phyloP scores from a whole-genome alignment of 2,329 filamentous ascomycete species.

The Aspergillus brunneoviolaceus region DNA sequence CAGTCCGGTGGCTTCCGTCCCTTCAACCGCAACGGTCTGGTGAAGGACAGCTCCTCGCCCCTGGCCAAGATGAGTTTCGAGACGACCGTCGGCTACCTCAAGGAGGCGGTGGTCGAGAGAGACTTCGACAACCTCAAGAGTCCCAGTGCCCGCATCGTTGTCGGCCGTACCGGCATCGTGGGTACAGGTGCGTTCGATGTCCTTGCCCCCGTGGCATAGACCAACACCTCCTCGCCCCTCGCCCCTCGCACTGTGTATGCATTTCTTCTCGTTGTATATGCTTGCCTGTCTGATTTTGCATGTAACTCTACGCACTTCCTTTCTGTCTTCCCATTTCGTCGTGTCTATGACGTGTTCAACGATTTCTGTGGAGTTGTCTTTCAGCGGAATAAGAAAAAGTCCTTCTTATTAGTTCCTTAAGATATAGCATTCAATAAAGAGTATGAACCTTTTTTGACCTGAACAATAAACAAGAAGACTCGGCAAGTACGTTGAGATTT shows the following conservation, averaged over 20 bases:
- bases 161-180: slow-evolving; percentile 76
- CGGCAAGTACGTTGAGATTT: background rate
- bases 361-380: slow-evolving; percentile 39
- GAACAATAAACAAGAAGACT: slow-evolving; percentile 1
- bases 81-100: slow-evolving; percentile 90
- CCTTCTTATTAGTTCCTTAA: slow-evolving; percentile 26
- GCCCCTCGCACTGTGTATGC: slow-evolving; percentile 9
- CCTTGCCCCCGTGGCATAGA: slow-evolving; percentile 54
- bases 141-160: slow-evolving; percentile 83
- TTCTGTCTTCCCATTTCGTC: background rate
- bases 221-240: background rate
- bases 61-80: slow-evolving; percentile 99
- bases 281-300: slow-evolving; percentile 15
- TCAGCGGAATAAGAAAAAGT: slow-evolving; percentile 38
- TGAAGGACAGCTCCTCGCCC: slow-evolving; percentile 76
- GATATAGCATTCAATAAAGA: slow-evolving; percentile 29
- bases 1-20: slow-evolving; percentile 82
- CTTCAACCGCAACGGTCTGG: slow-evolving; percentile 86
- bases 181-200: slow-evolving; percentile 94
- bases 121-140: slow-evolving; percentile 86
- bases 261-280: slow-evolving; percentile 22
- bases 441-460: slow-evolving; percentile 6
- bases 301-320: slow-evolving; percentile 28
- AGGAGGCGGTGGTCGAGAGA: slow-evolving; percentile 84
- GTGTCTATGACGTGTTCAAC: slow-evolving; percentile 33